Conservation (phyloP, 257 asterid genomes). For the Plectranthus barbatus region DNA sequence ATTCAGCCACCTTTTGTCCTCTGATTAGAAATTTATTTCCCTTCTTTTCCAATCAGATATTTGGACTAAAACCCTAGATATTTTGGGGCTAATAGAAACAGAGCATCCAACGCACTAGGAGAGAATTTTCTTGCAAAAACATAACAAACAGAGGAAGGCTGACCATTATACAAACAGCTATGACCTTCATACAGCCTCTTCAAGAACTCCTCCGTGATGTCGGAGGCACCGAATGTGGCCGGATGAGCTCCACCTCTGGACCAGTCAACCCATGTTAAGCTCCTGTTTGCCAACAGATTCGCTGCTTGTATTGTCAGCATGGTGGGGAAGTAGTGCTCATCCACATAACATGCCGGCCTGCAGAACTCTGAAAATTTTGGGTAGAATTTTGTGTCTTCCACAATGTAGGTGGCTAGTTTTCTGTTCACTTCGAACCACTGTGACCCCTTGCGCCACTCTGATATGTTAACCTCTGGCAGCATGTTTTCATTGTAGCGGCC, state of each 20-base stretch:
- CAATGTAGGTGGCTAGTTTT: slow-evolving; percentile 36
- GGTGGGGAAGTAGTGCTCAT: slow-evolving; percentile 66
- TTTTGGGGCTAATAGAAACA: slow-evolving; percentile 44
- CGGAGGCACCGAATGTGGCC: slow-evolving; percentile 43
- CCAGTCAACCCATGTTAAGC: slow-evolving; percentile 65
- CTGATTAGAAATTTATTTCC: not conserved
- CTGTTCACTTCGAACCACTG: slow-evolving; percentile 60
- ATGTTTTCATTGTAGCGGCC: slow-evolving; percentile 54
- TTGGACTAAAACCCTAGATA: slow-evolving; percentile 32
- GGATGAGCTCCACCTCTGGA: slow-evolving; percentile 78
- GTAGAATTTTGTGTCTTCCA: slow-evolving; percentile 40
- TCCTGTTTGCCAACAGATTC: slow-evolving; percentile 38
- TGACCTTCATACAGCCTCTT: slow-evolving; percentile 26
- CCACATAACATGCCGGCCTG: slow-evolving; percentile 51
- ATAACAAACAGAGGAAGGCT: slow-evolving; percentile 26
- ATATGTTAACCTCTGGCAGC: slow-evolving; percentile 45
- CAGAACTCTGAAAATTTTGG: slow-evolving; percentile 50
- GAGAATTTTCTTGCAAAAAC: slow-evolving; percentile 61
- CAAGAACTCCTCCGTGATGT: slow-evolving; percentile 34
- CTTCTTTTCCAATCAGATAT: not conserved
- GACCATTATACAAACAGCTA: slow-evolving; percentile 35
- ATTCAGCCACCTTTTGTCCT: not conserved
- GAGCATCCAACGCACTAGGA: slow-evolving; percentile 41
- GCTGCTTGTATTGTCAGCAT: slow-evolving; percentile 38
- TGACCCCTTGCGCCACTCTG: slow-evolving; percentile 65